These are phyloP conservation scores for Solanum sejunctum DNA, from an alignment of 257 asterid species.

Conservation along the genomic window DNA sequence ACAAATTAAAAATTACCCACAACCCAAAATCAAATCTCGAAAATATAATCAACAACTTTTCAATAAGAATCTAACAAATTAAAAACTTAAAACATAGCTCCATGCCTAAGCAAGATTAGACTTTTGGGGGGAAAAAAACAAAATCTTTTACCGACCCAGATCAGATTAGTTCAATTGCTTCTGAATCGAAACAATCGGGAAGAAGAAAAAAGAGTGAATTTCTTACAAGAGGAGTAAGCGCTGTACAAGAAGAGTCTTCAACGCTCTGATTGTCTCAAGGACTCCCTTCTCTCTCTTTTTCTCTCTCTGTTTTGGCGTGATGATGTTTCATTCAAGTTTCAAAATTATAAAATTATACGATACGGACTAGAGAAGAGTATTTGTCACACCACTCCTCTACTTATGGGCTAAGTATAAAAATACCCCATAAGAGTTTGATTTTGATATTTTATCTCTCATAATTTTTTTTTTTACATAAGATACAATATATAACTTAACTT, in stretches of 20 bases:
- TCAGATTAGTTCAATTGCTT: conserved; percentile 9
- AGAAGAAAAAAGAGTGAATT: background rate
- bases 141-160: background rate
- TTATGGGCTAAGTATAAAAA: background rate
- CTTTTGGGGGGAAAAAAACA: too few relatives aligned
- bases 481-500: too few relatives aligned
- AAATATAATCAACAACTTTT: background rate
- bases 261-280: background rate
- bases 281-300: background rate
- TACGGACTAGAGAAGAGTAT: background rate
- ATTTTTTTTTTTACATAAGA: too few relatives aligned
- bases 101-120: background rate
- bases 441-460: too few relatives aligned
- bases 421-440: too few relatives aligned
- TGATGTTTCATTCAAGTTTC: background rate
- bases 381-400: background rate
- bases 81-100: background rate
- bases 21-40: background rate
- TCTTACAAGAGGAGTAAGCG: conserved; percentile 13
- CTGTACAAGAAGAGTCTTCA: background rate
- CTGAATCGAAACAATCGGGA: background rate
- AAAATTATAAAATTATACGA: background rate
- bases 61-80: background rate
- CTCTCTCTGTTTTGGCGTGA: background rate
- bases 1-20: background rate